phyloP scores from a whole-genome alignment of 495 filamentous ascomycete genomes.

The Monascus purpureus region DNA sequence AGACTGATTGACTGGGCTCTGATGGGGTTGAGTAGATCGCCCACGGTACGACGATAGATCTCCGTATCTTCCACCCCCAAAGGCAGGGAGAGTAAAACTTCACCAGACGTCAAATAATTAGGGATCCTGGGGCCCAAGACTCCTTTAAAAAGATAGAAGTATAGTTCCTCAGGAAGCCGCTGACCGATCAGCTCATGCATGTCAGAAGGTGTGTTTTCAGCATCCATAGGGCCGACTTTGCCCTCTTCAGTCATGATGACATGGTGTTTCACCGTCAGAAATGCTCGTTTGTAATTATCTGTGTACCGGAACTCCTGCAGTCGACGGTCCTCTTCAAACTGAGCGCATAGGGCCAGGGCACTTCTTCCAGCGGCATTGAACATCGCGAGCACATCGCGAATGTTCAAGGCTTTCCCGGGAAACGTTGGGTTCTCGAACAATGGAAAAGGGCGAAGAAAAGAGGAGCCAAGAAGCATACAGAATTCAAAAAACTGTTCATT shows the following conservation, averaged over 20 bases:
- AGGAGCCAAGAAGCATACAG: slow-evolving; percentile 70
- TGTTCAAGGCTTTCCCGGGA: slow-evolving; percentile 29
- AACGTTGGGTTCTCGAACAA: slow-evolving; percentile 46
- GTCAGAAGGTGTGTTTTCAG: slow-evolving; percentile 57
- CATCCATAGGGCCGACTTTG: slow-evolving; percentile 55
- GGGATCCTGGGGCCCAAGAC: slow-evolving; percentile 66
- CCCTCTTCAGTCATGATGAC: slow-evolving; percentile 65
- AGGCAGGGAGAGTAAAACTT: slow-evolving; percentile 60
- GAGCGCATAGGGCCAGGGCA: slow-evolving; percentile 49
- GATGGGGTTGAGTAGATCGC: slow-evolving; percentile 52
- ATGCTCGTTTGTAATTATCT: slow-evolving; percentile 70
- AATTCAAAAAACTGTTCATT: slow-evolving; percentile 70
- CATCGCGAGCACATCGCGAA: slow-evolving; percentile 58
- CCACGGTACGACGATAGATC: slow-evolving; percentile 69
- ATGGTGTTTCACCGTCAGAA: slow-evolving; percentile 77
- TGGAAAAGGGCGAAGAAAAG: slow-evolving; percentile 65
- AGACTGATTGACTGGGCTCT: slow-evolving; percentile 63
- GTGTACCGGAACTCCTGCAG: slow-evolving; percentile 59
- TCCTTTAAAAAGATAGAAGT: slow-evolving; percentile 77
- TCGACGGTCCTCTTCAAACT: slow-evolving; percentile 58
- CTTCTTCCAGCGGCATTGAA: slow-evolving; percentile 49
- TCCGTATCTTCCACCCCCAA: slow-evolving; percentile 67
- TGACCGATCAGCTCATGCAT: slow-evolving; percentile 80
- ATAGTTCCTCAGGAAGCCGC: slow-evolving; percentile 81
- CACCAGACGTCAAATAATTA: slow-evolving; percentile 64